Evolutionary conservation across 2,329 filamentous ascomycete species (phyloP).

Genomic region (Tolypocladium sp.): DNA sequence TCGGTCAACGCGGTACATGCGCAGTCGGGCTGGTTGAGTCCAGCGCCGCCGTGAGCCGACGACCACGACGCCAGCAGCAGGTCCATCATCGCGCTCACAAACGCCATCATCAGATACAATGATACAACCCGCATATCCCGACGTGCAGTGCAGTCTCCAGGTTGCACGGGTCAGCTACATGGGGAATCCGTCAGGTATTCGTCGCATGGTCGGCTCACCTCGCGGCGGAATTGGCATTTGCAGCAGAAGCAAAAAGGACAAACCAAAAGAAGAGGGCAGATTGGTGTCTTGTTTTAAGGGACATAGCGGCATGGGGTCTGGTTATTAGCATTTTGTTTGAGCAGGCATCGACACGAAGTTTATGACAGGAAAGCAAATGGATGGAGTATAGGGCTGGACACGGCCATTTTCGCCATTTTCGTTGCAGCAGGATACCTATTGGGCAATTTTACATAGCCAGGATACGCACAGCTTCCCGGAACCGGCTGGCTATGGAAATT

Average conservation of each 20-base stretch:
- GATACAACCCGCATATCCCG: not conserved
- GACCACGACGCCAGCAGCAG: not conserved
- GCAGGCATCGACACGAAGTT: not conserved
- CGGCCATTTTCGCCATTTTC: no score
- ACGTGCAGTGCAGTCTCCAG: not conserved
- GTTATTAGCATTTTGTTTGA: not conserved
- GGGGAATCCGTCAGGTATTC: not conserved
- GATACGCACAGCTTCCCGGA: not conserved
- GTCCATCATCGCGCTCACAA: not conserved
- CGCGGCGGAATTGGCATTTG: not conserved
- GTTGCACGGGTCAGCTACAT: not conserved
- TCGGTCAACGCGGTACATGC: conserved; percentile 31
- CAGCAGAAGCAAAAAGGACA: not conserved
- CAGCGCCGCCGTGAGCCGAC: not conserved
- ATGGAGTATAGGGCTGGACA: not conserved
- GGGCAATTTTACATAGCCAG: not conserved
- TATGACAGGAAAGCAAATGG: not conserved
- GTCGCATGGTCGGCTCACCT: not conserved
- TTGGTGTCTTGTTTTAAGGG: not conserved
- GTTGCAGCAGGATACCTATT: not conserved
- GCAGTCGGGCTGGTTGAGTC: conserved; percentile 13
- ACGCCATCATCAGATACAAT: not conserved
- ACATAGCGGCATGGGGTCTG: not conserved
- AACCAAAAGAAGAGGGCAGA: not conserved
- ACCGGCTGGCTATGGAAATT: not conserved